Base-by-base conservation (phyloP, 2,329 filamentous ascomycete genomes). In the Cordyceps militaris region DNA sequence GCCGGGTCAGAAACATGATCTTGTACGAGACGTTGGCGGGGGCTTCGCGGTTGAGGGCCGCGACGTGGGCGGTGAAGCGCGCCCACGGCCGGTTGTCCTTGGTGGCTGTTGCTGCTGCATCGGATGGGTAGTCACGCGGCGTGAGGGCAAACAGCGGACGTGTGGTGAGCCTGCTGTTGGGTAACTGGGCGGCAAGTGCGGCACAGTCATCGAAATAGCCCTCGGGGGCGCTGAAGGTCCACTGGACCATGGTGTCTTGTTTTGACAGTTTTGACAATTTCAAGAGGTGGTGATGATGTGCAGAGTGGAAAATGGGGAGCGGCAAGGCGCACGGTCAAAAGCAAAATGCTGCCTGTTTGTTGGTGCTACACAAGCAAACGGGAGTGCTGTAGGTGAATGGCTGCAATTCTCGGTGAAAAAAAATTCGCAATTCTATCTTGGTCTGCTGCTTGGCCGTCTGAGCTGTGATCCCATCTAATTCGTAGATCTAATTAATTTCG, bases 131-230 rank as follows among this genome's bases (percentile, higher is more conserved):
- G 2, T 72, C 71, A 23, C 73, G 75, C 56, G 79, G 71, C 38
- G 83, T 75, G 13, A 85, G 71, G 21, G 79, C 82, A 30, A 85
- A 78, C 63, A 79, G 78, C 10, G 73, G 70, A 57, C 76, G 73
- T 7, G 76, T 80, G 8, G 63, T 65, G 54, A 72, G 56, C 30
- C 19, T 66, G 38, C 70, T 70, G 16, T 64, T 64, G 23, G 56
- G 2, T 66, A 66, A 56, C 66, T 68, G n/a, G 19, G 63, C 62
- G 13, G 64, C 66, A 28, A 66, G 58, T 9, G 69, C 61, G 9
- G 59, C 60, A 48, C 70, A 76, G 65, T 82, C 77, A 7, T 74
- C 69, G 66, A 83, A 83, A 48, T 68, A 62, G 46, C 62, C 66
- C 28, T 61, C 61, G 19, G 65, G 63, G 2, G 24, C 44, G 48